Percentiles rank a stretch among this genome's conserved stretches.
Evolutionary conservation across 768 basidiomycete species (phyloP).

Genomic region (Tulasnella sp.): DNA sequence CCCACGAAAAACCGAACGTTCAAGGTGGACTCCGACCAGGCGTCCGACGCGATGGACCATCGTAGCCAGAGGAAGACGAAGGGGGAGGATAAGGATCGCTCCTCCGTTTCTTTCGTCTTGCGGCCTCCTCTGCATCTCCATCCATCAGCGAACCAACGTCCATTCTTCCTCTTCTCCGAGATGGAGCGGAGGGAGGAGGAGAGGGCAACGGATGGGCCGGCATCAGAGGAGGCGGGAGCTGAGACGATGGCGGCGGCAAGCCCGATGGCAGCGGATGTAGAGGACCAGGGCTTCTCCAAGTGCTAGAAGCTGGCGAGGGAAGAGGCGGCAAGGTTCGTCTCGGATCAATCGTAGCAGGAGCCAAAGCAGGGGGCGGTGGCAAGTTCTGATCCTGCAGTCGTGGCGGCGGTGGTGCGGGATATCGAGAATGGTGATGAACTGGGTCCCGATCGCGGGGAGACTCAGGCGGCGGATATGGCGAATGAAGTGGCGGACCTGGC

Average conservation of each 20-base stretch:
- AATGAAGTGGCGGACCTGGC: background rate
- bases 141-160: background rate
- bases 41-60: background rate
- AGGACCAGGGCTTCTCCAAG: background rate
- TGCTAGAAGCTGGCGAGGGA: background rate
- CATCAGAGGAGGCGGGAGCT: background rate
- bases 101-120: background rate
- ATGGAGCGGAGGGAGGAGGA: background rate
- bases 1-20: background rate
- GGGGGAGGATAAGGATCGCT: background rate
- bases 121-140: background rate
- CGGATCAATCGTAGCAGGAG: background rate
- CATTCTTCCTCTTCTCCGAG: background rate
- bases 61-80: background rate
- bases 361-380: background rate
- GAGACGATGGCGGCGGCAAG: no score
- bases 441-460: conserved; percentile 1
- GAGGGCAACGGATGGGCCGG: background rate
- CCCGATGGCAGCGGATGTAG: background rate
- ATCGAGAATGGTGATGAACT: background rate
- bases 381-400: background rate
- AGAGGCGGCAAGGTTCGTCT: background rate
- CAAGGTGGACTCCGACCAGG: background rate
- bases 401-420: background rate
- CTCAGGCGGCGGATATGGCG: background rate